These are phyloP conservation scores for Pleurotus ostreatus DNA, from an alignment of 768 basidiomycete species.

Conservation along the genomic window DNA sequence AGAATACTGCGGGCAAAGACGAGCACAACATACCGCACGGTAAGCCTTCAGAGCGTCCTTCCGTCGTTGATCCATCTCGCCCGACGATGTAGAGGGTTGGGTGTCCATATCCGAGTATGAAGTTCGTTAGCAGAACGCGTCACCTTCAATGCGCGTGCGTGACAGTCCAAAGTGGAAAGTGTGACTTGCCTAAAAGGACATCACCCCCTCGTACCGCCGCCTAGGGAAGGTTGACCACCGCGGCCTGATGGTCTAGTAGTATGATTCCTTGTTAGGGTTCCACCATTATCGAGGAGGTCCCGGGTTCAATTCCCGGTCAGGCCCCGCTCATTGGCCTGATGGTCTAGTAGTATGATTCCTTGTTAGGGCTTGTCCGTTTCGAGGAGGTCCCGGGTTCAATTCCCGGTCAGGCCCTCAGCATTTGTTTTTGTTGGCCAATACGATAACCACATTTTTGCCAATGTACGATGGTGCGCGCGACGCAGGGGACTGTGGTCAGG, in stretches of 20 bases:
- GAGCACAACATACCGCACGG: conserved; percentile 51
- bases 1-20: not conserved
- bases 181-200: no score
- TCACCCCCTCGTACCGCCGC: no score
- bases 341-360: conserved; percentile 68
- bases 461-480: no score
- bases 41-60: conserved; percentile 73
- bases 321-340: conserved; percentile 36
- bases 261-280: conserved; percentile 61
- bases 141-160: not conserved
- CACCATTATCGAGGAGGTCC: conserved; percentile 67
- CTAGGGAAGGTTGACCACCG: not conserved
- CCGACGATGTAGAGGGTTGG: conserved; percentile 53
- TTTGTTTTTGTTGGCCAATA: no score
- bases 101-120: conserved; percentile 29
- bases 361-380: conserved; percentile 46
- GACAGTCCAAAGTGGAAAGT: no score
- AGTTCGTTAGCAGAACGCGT: not conserved
- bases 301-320: conserved; percentile 79
- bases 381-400: conserved; percentile 90
- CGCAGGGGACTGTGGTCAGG: no score
- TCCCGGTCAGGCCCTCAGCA: conserved; percentile 42
- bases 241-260: conserved; percentile 62
- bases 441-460: no score
- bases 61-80: conserved; percentile 64